Evolutionary conservation across 208 protist genomes (phyloP).

Genomic region (Trypanosoma grayi): DNA sequence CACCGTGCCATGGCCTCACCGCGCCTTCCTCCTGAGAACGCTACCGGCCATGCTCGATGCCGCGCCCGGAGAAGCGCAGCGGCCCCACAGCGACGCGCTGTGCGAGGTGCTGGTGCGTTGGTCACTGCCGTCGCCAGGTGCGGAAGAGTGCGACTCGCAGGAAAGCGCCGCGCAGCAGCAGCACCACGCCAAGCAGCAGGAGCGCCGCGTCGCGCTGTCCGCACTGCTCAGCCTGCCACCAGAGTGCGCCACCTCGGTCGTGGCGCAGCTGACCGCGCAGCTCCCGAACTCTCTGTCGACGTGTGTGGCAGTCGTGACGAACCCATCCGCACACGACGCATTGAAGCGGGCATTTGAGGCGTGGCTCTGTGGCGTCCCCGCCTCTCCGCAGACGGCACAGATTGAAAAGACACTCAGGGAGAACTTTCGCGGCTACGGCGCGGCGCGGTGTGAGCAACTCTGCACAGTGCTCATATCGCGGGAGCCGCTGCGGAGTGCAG

Average conservation of each 20-base stretch:
- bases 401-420: slow-evolving; percentile 21
- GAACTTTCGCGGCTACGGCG: slow-evolving; percentile 27
- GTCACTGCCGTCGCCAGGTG: not conserved
- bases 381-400: slow-evolving; percentile 5
- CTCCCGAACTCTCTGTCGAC: slow-evolving; percentile 27
- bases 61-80: not conserved
- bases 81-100: slow-evolving; percentile 1
- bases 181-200: slow-evolving; percentile 7
- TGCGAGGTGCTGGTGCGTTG: slow-evolving; percentile 23
- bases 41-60: slow-evolving; percentile 21
- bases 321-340: slow-evolving; percentile 5
- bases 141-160: not conserved
- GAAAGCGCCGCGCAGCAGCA: not conserved
- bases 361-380: slow-evolving; percentile 1
- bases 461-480: slow-evolving; percentile 22
- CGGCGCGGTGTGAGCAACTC: slow-evolving; percentile 8
- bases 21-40: slow-evolving; percentile 30
- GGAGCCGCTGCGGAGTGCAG: not conserved
- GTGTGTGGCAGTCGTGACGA: slow-evolving; percentile 25
- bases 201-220: slow-evolving; percentile 20
- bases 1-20: slow-evolving; percentile 22
- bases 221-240: slow-evolving; percentile 24
- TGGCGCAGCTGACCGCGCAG: slow-evolving; percentile 11
- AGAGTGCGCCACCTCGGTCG: slow-evolving; percentile 7
- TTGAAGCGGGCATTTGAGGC: slow-evolving; percentile 26